These are phyloP conservation scores for Bipolaris zeicola DNA, from an alignment of 2,329 filamentous ascomycete species.

Conservation along the genomic window DNA sequence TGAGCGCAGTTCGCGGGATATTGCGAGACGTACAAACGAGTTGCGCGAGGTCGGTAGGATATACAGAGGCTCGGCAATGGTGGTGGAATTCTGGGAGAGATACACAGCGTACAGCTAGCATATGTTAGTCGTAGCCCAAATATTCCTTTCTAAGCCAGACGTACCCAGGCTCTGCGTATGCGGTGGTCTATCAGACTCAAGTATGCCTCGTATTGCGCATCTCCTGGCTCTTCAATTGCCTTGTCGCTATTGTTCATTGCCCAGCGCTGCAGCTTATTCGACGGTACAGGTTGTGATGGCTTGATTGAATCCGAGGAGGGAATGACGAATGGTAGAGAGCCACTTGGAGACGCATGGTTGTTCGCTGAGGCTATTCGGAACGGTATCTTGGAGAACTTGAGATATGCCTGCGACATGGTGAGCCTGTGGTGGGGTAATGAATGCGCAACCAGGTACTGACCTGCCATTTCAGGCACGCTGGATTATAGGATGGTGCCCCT, in stretches of 20 bases:
- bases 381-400: constrained; percentile 74
- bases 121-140: background rate
- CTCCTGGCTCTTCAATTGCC: constrained; percentile 53
- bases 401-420: constrained; percentile 68
- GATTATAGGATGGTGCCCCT: constrained; percentile 81
- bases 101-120: constrained; percentile 77
- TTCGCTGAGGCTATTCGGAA: constrained; percentile 74
- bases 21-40: constrained; percentile 64
- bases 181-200: constrained; percentile 74
- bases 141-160: background rate
- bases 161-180: constrained; percentile 85
- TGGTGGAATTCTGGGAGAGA: constrained; percentile 69
- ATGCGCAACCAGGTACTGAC: constrained; percentile 54
- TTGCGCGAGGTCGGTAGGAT: constrained; percentile 66
- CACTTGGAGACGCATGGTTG: constrained; percentile 91
- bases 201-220: constrained; percentile 73
- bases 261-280: constrained; percentile 73
- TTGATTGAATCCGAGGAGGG: constrained; percentile 52
- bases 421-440: constrained; percentile 8
- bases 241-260: constrained; percentile 54
- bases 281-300: constrained; percentile 57
- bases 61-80: constrained; percentile 74
- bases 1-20: constrained; percentile 69
- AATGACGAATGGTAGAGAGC: constrained; percentile 85
- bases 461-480: constrained; percentile 95